phyloP scores from a whole-genome alignment of 805 yeast genomes.

The Komagataella ulmi region DNA sequence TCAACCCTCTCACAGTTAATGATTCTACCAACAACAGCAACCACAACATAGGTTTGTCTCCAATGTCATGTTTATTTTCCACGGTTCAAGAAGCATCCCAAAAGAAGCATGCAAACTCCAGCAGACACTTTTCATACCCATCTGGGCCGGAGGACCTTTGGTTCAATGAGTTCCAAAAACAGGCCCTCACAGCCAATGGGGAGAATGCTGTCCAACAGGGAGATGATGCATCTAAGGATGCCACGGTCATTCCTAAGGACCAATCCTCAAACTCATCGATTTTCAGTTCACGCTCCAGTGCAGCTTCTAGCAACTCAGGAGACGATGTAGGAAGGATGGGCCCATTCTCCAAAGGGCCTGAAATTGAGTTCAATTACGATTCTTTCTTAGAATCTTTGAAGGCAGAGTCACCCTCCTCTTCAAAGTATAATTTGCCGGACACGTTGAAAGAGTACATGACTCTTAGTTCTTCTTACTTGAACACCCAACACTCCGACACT shows the following conservation, averaged over 20 bases:
- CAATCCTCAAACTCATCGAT: background rate
- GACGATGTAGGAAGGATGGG: background rate
- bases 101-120: background rate
- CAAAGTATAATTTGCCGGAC: conserved; percentile 16
- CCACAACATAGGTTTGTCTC: background rate
- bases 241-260: background rate
- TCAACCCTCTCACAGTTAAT: background rate
- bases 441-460: conserved; percentile 26
- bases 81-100: background rate
- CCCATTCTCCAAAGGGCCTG: background rate
- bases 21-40: background rate
- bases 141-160: background rate
- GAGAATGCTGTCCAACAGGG: background rate
- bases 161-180: background rate
- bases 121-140: background rate
- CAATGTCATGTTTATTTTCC: background rate
- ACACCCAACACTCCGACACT: background rate
- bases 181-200: background rate
- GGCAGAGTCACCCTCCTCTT: conserved; percentile 1
- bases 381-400: background rate
- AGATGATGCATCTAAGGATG: background rate
- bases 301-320: background rate
- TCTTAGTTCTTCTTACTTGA: conserved; percentile 10
- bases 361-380: background rate
- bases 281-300: background rate